Evolutionary conservation across 2,329 filamentous ascomycete species (phyloP), one percentile per base, ranked within the genome.

Genomic region (Ceratocystis destructans): DNA sequence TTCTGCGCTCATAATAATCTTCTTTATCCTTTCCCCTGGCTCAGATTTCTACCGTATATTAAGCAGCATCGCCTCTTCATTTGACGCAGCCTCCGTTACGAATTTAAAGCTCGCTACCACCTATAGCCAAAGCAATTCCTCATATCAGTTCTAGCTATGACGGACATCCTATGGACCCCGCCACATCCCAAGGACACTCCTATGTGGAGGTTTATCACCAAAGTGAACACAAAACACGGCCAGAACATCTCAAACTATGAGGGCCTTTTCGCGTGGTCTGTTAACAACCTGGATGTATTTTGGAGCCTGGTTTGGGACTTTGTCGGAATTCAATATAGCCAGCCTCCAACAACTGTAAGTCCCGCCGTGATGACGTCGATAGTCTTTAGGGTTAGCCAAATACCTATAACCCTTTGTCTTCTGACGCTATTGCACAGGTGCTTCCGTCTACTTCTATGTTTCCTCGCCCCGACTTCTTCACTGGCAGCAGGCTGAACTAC

Each of bases 271-370:
- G 77, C 82, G 73, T 97, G 93, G 93, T 96, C 90, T 70, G 82
- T 94, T 69, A 82, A 87, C 6, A 80, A 93, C 71, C 81, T 90
- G 6, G 81, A 85, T 28, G 77, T 81, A 1, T 96, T 96, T 74
- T 97, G 93, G 93, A 85, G 82, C 62, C 87, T 91, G 66, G 82
- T 90, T 8, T 96, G 92, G 92, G 79, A 88, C 53, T 92, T 88
- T 75, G 88, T 88, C 2, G 88, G 88, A 55, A 82, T 97, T 70
- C 53, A 4, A 17, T 57, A 10, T 3, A 57, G 53, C 25, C 2
- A 85, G 80, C 69, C 84, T 89, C 4, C 87, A 88, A 28, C 79
- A 78, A 71, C 75, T 79, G 6, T 92, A 83, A 73, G 77, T 80
- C 31, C 74, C 82, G 1, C 76, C 20, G 22, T 3, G 6, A 15